Conservation (phyloP, 768 basidiomycete species). For the Dioszegia aurantiaca region DNA sequence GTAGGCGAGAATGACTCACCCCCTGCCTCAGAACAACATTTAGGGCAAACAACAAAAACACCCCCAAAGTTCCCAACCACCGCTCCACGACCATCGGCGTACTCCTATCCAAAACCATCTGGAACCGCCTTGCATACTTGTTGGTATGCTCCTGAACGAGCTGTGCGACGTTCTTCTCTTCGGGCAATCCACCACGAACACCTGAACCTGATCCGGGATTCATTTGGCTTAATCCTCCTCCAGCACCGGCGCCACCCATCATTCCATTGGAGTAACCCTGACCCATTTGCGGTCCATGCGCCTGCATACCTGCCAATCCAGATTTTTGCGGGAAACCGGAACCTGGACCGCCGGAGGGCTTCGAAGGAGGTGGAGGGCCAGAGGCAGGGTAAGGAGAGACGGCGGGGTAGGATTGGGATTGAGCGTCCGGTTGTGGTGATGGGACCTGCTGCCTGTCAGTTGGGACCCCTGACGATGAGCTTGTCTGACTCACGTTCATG, state of each 20-base stretch:
- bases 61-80: slow-evolving; percentile 73
- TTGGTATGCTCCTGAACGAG: slow-evolving; percentile 47
- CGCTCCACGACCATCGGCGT: slow-evolving; percentile 86
- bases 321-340: slow-evolving; percentile 50
- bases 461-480: background rate
- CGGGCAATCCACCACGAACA: slow-evolving; percentile 38
- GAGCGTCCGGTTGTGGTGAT: background rate
- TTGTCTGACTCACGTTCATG: slow-evolving; percentile 6
- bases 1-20: no score
- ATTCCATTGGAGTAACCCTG: slow-evolving; percentile 5
- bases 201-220: slow-evolving; percentile 29
- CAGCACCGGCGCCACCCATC: slow-evolving; percentile 10
- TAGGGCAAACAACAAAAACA: slow-evolving; percentile 73
- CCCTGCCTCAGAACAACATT: slow-evolving; percentile 86
- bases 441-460: background rate
- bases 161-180: slow-evolving; percentile 52
- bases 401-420: slow-evolving; percentile 19
- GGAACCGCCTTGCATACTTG: slow-evolving; percentile 58
- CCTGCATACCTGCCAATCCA: slow-evolving; percentile 42
- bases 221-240: slow-evolving; percentile 6
- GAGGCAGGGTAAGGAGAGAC: slow-evolving; percentile 24
- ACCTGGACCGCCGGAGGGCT: slow-evolving; percentile 40
- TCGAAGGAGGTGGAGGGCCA: background rate
- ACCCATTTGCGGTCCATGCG: slow-evolving; percentile 30
- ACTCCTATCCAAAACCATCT: slow-evolving; percentile 82